Evolutionary conservation across 139 green algal species (phyloP), one percentile per base, ranked within the genome.

Genomic region (Asterochloris erici): DNA sequence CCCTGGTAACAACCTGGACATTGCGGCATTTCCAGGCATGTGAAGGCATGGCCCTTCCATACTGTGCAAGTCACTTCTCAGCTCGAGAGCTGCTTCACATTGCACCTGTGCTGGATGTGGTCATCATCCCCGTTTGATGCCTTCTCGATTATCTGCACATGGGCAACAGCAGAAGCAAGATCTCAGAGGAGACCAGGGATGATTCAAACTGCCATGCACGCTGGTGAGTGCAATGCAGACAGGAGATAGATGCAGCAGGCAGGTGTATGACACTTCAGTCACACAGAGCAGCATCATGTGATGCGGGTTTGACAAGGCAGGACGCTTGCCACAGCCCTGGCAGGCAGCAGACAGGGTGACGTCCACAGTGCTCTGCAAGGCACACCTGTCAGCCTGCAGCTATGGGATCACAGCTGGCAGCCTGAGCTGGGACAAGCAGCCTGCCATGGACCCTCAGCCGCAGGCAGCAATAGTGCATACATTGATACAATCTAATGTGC

Each of bases 101-200:
- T 6, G 4, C 38, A 54, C 38, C 38, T 26, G 68, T 88, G 81
- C 38, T 81, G 61, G 64, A 92, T 79, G 9, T 81, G 73, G 64
- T 92, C 88, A 9, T 28, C 73, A 12, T 77, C 19, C 4, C 82
- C 85, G 12, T 71, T 74, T 11, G 84, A 83, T 9, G 85, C 85
- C n/a, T 86, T 83, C 84, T 93, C 90, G 61, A 93, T 92, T 23
- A 91, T 69, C 77, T 85, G 84, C 70, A 88, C 16, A 64, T 26
- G 73, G 13, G 11, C 16, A n/a, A 64, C 10, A 78, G 2, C 29
- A 23, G 0, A 12, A 76, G 15, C 21, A 27, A 26, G 17, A 0
- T 63, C 15, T 15, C 23, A 14, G 62, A 63, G 27, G 14, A n/a
- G 12, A 64, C 9, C 27, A n/a, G 28, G 16, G 38, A 28, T 21